Evolutionary conservation across 176 grass and related monocot genomes (phyloP), one percentile per base, ranked within the genome.

Genomic region (Carex parvula): DNA sequence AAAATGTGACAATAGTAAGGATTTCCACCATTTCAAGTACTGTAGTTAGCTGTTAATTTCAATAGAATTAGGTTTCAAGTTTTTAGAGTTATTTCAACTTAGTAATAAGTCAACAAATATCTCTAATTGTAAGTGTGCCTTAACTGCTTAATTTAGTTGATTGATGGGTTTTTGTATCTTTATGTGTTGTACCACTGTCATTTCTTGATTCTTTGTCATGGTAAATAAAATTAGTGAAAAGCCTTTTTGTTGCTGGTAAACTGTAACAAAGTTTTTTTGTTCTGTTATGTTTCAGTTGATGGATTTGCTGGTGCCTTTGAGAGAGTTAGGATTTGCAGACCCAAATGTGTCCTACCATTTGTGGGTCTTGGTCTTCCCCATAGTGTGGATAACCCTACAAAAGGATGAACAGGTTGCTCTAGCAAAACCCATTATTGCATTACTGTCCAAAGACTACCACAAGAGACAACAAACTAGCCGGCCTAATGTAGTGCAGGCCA

Each of bases 301-400:
- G 69, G 91, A 99, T 89, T 84, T 99, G 64, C 88, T 99, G 89
- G 89, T 89, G 70, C 93, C 96, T 12, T 72, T 99, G 57, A 93
- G 92, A 74, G 96, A 99, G 89, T 70, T 99, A 81, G 93, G 93
- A 78, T 95, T 93, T 94, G 93, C 91, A 35, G 96, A 99, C 87
- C 84, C 96, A 5, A 95, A 94, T 89, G 89, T 95, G 83, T 87
- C 96, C 71, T 99, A 99, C 84, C 96, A 99, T 88, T 89, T 99
- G 83, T 99, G 96, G 96, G 96, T 99, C 74, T 90, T 99, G 85
- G 93, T 99, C 37, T 99, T 99, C 68, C 96, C 96, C 68, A 99
- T 99, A 83, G 96, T 99, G 82, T 99, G 96, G 96, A 93, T 99
- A 41, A 95, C 96, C 73, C 92, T 99, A 73, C 93, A 90, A 41